Percentiles rank a stretch among this genome's conserved stretches.
Conservation (phyloP, 2,329 filamentous ascomycete species). For the Ophiostoma pallidulum region DNA sequence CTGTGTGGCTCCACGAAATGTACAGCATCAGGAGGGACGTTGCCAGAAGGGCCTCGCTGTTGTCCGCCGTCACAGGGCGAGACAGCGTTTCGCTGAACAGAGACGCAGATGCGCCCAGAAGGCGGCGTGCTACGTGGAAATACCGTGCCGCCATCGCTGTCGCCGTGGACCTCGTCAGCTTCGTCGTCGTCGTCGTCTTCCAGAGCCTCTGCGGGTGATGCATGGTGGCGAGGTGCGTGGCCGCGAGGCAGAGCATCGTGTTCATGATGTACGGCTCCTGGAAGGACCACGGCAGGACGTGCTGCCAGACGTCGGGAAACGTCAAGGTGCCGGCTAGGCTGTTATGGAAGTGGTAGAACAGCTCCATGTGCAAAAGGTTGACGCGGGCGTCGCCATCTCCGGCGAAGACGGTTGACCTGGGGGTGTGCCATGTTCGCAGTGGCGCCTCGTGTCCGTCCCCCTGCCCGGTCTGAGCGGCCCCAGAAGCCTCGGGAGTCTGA, state of each 20-base stretch:
- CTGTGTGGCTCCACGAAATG: slow-evolving; percentile 23
- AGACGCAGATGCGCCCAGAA: no score
- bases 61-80: slow-evolving; percentile 13
- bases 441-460: no score
- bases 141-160: no score
- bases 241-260: slow-evolving; percentile 18
- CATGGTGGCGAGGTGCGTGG: slow-evolving; percentile 20
- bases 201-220: no score
- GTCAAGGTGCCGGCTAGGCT: slow-evolving; percentile 20
- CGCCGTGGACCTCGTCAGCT: no score
- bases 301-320: slow-evolving; percentile 22
- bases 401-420: no score
- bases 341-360: slow-evolving; percentile 24
- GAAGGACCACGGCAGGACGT: slow-evolving; percentile 21
- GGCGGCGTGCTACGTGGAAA: no score
- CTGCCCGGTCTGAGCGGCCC: no score
- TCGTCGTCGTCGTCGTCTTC: no score
- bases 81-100: slow-evolving; percentile 15
- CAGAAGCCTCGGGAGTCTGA: no score
- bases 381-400: slow-evolving; percentile 4
- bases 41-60: slow-evolving; percentile 14
- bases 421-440: no score
- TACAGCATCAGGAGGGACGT: slow-evolving; percentile 24
- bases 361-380: slow-evolving; percentile 24
- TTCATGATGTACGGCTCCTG: slow-evolving; percentile 23